phyloP scores from a whole-genome alignment of 2,329 filamentous ascomycete species.

The Chaetomium strumarium region DNA sequence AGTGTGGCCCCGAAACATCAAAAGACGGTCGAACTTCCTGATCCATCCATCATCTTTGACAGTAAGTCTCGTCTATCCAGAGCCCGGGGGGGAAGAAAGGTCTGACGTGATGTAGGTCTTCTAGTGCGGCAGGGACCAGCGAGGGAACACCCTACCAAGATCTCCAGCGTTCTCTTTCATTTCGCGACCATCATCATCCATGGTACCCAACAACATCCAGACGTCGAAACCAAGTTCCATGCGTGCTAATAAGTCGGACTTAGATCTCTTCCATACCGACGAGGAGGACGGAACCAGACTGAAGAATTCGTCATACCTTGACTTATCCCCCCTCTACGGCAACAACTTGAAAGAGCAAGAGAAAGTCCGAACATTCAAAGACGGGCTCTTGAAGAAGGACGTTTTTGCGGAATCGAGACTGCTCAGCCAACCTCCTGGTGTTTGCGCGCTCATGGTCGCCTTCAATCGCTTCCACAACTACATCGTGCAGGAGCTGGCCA shows the following conservation, averaged over 20 bases:
- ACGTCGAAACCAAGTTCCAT: neutral
- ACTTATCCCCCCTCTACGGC: slow-evolving; percentile 68
- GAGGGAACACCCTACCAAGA: slow-evolving; percentile 63
- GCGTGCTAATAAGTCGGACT: neutral
- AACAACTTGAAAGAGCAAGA: slow-evolving; percentile 58
- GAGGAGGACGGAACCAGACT: slow-evolving; percentile 51
- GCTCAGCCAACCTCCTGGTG: slow-evolving; percentile 61
- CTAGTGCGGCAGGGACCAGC: slow-evolving; percentile 47
- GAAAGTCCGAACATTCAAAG: slow-evolving; percentile 54
- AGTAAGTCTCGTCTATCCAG: neutral
- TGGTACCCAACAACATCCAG: slow-evolving; percentile 26
- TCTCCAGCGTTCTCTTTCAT: slow-evolving; percentile 71
- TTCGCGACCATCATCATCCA: slow-evolving; percentile 63
- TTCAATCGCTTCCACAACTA: slow-evolving; percentile 68
- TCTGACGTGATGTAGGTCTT: slow-evolving; percentile 27
- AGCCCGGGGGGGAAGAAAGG: neutral
- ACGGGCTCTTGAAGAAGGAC: slow-evolving; percentile 66
- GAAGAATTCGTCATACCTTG: slow-evolving; percentile 67
- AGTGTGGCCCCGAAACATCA: slow-evolving; percentile 50
- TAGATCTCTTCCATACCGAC: slow-evolving; percentile 54
- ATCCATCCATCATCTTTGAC: slow-evolving; percentile 62
- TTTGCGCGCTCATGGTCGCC: slow-evolving; percentile 61
- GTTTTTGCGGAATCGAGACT: slow-evolving; percentile 62
- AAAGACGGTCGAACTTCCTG: slow-evolving; percentile 45
- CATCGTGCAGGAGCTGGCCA: slow-evolving; percentile 52